phyloP scores from a whole-genome alignment of 2,329 filamentous ascomycete genomes.

The Exophiala lecanii-corni region DNA sequence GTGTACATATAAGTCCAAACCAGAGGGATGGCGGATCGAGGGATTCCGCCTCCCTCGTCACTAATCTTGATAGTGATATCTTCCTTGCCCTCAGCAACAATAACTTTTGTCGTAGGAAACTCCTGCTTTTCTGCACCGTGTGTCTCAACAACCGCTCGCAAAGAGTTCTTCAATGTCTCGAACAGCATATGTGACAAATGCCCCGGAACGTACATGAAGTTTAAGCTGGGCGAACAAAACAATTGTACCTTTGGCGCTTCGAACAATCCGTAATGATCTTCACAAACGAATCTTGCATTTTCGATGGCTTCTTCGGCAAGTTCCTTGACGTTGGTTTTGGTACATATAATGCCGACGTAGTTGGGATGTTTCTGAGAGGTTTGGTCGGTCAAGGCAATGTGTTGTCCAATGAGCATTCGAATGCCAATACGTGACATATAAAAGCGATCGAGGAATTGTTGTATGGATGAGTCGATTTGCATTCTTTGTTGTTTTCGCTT shows the following conservation, averaged over 20 bases:
- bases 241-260: constrained; percentile 95
- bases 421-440: constrained; percentile 99
- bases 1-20: constrained; percentile 99
- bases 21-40: constrained; percentile 83
- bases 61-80: constrained; percentile 99
- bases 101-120: constrained; percentile 94
- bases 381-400: constrained; percentile 94
- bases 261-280: constrained; percentile 96
- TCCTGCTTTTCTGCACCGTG: constrained; percentile 94
- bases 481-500: constrained; percentile 94
- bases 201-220: constrained; percentile 99
- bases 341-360: constrained; percentile 98
- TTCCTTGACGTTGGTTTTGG: constrained; percentile 93
- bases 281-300: constrained; percentile 97
- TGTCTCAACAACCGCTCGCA: constrained; percentile 91
- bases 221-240: constrained; percentile 86
- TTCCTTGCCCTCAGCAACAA: constrained; percentile 94
- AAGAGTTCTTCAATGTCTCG: constrained; percentile 96
- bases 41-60: constrained; percentile 94
- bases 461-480: constrained; percentile 94
- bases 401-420: constrained; percentile 97
- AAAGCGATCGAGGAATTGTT: constrained; percentile 95
- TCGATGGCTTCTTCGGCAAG: constrained; percentile 96
- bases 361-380: constrained; percentile 82
- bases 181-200: constrained; percentile 99